These are phyloP conservation scores for Solanum acaule DNA, from an alignment of 257 asterid genomes.

Conservation along the genomic window DNA sequence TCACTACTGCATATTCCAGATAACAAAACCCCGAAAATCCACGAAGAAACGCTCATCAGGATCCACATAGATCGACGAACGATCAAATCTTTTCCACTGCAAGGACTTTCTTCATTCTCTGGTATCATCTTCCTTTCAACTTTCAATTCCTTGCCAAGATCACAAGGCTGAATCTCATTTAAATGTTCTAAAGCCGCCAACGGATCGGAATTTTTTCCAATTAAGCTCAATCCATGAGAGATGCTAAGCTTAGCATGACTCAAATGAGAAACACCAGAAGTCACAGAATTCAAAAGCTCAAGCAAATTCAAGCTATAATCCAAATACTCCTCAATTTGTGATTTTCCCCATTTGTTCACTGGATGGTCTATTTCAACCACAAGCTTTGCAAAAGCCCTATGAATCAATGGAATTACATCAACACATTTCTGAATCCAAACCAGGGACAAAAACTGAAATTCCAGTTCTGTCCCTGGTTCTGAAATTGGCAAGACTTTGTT, in stretches of 20 bases:
- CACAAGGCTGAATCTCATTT: constrained; percentile 8
- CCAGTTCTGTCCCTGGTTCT: constrained; percentile 11
- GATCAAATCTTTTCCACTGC: constrained; percentile 27
- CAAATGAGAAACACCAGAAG: constrained; percentile 38
- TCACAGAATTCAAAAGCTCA: constrained; percentile 37
- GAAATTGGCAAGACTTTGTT: constrained; percentile 10
- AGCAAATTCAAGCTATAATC: constrained; percentile 27
- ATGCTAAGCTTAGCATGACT: constrained; percentile 29
- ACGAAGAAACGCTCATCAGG: constrained; percentile 16
- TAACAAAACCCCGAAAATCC: constrained; percentile 37
- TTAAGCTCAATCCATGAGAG: constrained; percentile 27
- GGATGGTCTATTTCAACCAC: constrained; percentile 49
- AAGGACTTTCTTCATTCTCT: constrained; percentile 13
- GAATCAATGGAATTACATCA: constrained; percentile 19
- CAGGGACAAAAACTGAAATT: constrained; percentile 12
- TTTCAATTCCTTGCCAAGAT: constrained; percentile 11
- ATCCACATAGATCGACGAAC: constrained; percentile 25
- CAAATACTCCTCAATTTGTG: constrained; percentile 36
- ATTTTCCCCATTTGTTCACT: constrained; percentile 33
- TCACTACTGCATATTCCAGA: constrained; percentile 36
- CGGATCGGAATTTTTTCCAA: constrained; percentile 5
- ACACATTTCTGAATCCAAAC: constrained; percentile 23
- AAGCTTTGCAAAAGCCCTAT: constrained; percentile 40
- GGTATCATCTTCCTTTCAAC: constrained; percentile 3
- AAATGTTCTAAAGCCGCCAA: constrained; percentile 4